Conservation (phyloP, 495 filamentous ascomycete species). For the Evansstolkia leycettana region DNA sequence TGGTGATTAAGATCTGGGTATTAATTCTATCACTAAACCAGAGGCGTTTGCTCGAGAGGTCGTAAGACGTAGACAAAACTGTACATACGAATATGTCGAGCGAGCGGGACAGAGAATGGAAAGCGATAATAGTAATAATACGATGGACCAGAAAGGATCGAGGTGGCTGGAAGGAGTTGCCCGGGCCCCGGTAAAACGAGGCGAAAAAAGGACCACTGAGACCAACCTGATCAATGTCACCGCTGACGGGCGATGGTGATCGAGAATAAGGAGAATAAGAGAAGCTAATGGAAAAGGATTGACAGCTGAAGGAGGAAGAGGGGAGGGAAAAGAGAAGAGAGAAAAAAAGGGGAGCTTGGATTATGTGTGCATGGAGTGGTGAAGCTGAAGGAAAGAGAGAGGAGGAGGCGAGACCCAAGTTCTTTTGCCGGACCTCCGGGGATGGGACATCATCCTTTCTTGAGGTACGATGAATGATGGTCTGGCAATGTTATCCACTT, state of each 20-base stretch:
- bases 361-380: constrained; percentile 5
- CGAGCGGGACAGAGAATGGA: constrained; percentile 15
- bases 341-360: constrained; percentile 6
- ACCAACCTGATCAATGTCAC: constrained; percentile 15
- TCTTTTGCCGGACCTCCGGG: too few relatives aligned
- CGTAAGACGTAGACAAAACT: constrained; percentile 10
- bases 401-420: too few relatives aligned
- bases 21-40: constrained; percentile 13
- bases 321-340: neutral
- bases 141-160: constrained; percentile 39
- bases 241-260: too few relatives aligned
- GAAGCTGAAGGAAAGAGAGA: constrained; percentile 1
- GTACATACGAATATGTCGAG: constrained; percentile 15
- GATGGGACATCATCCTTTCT: too few relatives aligned
- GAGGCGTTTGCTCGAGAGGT: constrained; percentile 14
- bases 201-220: constrained; percentile 12
- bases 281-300: neutral
- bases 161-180: constrained; percentile 44
- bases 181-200: constrained; percentile 23
- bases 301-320: neutral
- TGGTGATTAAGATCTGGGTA: neutral
- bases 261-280: too few relatives aligned
- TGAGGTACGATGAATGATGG: too few relatives aligned
- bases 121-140: constrained; percentile 23
- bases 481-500: too few relatives aligned